Conservation (phyloP, 2,329 filamentous ascomycete species). For the Venturia effusa region DNA sequence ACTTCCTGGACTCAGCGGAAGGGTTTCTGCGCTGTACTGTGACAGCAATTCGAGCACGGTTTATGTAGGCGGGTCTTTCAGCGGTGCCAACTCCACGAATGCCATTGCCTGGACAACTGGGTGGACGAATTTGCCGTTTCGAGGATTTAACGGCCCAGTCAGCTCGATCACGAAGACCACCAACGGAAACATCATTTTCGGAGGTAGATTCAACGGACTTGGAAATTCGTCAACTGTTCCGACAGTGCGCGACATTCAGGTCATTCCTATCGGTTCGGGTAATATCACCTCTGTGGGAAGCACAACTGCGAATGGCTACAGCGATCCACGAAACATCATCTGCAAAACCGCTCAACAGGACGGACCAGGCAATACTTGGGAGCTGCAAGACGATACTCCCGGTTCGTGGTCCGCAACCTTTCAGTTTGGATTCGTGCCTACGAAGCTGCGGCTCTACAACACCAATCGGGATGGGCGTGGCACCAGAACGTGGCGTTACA, state of each 20-base stretch:
- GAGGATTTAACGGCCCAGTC: constrained; percentile 89
- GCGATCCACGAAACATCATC: constrained; percentile 68
- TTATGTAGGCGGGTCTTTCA: constrained; percentile 84
- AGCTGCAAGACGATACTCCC: constrained; percentile 61
- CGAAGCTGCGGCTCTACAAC: constrained; percentile 80
- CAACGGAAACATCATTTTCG: constrained; percentile 83
- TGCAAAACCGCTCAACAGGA: constrained; percentile 63
- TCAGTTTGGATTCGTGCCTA: constrained; percentile 74
- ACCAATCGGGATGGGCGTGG: constrained; percentile 74
- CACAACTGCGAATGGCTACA: constrained; percentile 52
- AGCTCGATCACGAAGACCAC: constrained; percentile 70
- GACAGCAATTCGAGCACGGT: constrained; percentile 68
- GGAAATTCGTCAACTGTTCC: constrained; percentile 64
- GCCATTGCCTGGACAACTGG: constrained; percentile 67
- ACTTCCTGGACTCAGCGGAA: constrained; percentile 71
- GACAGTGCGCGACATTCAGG: constrained; percentile 58
- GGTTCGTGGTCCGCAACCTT: constrained; percentile 81
- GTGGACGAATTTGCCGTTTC: constrained; percentile 78
- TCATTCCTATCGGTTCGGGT: constrained; percentile 75
- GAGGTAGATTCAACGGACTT: constrained; percentile 77
- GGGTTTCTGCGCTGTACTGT: constrained; percentile 73
- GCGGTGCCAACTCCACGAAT: constrained; percentile 71
- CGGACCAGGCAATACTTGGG: constrained; percentile 69
- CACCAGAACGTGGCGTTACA: constrained; percentile 79
- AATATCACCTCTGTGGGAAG: constrained; percentile 58